Base-by-base conservation (phyloP, 1,284 basidiomycete genomes). In the Coniferiporia weirii region DNA sequence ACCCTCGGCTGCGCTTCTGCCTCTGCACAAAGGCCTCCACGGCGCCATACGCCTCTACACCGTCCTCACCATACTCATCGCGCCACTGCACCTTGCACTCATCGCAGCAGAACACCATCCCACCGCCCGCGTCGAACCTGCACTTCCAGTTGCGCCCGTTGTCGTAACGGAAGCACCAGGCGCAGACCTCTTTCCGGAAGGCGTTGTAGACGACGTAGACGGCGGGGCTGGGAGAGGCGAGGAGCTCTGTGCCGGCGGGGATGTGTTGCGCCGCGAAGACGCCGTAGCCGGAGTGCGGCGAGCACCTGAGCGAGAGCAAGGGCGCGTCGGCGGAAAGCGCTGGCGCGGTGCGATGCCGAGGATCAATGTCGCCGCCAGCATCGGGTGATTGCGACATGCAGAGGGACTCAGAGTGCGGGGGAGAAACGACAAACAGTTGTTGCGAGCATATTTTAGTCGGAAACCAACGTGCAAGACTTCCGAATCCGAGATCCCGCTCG, bases 121-220 rank as follows among this genome's bases (percentile, higher is more conserved):
- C 22, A n/a, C n/a, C 45, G 13, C 54, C 52, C 53, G 52, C 52
- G 48, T 4, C 22, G 34, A 44, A 17, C n/a, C 40, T 50, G 36
- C 56, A 53, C 51, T 45, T 61, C 61, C 63, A 64, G 20, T 58
- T 62, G 36, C 58, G 52, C 13, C 66, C 66, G 27, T 45, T 35
- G n/a, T 67, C 62, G 59, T 67, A 67, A 10, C 38, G 44, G 40
- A 65, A 67, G 57, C 66, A 67, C 52, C 59, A 57, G 3, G 60
- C 61, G 51, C 66, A 67, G 38, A 63, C 64, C 52, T 67, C 66
- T 49, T 64, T 63, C 22, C 63, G 54, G 47, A 61, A 67, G 1
- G 57, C 44, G 15, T 59, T 56, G 52, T 63, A 64, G 13, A 66
- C 56, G 12, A 66, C 65, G 27, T 46, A 56, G 12, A 48, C 27